phyloP scores from a whole-genome alignment of 139 green algal species.

The Asterochloris erici region DNA sequence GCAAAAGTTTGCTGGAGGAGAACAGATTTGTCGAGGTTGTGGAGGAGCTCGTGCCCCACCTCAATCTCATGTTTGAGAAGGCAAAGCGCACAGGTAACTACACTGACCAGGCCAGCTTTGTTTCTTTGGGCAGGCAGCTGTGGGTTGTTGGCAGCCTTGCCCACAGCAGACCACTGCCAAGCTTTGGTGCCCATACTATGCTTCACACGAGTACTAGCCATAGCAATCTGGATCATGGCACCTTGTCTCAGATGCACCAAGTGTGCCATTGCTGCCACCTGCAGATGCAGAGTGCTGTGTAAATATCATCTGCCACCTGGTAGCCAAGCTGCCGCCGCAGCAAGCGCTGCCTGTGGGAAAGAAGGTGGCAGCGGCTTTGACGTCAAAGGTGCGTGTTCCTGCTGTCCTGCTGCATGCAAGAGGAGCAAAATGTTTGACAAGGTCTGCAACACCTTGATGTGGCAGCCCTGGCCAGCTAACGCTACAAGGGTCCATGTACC shows the following conservation, averaged over 20 bases:
- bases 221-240: slow-evolving; percentile 15
- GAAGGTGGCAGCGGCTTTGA: slow-evolving; percentile 1
- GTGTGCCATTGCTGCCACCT: background rate
- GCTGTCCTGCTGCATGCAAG: background rate
- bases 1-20: slow-evolving; percentile 26
- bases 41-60: slow-evolving; percentile 28
- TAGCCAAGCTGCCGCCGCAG: slow-evolving; percentile 26
- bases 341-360: slow-evolving; percentile 2
- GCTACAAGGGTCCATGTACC: background rate
- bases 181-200: slow-evolving; percentile 27
- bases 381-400: background rate
- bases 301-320: slow-evolving; percentile 47
- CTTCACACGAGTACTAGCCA: slow-evolving; percentile 23
- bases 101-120: background rate
- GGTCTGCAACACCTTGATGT: background rate
- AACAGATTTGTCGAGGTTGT: slow-evolving; percentile 35
- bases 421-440: background rate
- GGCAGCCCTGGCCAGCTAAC: background rate
- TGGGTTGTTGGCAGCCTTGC: background rate
- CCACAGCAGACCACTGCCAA: background rate
- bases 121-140: slow-evolving; percentile 3
- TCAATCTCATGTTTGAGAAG: slow-evolving; percentile 38
- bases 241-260: background rate
- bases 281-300: slow-evolving; percentile 47
- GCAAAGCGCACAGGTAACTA: slow-evolving; percentile 31